phyloP scores from a whole-genome alignment of 495 filamentous ascomycete genomes.

The Copromyces sp. region DNA sequence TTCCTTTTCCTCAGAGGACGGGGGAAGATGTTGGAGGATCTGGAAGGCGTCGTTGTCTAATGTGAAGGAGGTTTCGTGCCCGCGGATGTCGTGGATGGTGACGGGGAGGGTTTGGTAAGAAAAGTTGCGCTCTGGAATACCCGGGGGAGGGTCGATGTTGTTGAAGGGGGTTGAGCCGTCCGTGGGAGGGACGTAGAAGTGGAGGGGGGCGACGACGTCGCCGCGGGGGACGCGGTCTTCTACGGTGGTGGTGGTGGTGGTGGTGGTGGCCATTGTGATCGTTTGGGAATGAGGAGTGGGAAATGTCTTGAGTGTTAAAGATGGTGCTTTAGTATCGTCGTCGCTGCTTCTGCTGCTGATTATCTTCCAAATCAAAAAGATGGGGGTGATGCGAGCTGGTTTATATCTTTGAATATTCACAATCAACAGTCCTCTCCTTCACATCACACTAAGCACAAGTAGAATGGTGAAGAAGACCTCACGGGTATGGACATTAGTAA shows the following conservation, averaged over 20 bases:
- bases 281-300: not conserved
- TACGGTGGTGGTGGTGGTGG: conserved; percentile 4
- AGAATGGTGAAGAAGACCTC: not conserved
- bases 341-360: not conserved
- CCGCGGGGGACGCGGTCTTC: conserved; percentile 48
- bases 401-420: not conserved
- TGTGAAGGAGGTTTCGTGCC: conserved; percentile 51
- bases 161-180: conserved; percentile 58
- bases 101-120: conserved; percentile 45
- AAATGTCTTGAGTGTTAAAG: not conserved
- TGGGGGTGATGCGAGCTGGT: not conserved
- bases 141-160: conserved; percentile 58
- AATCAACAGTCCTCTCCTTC: not conserved
- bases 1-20: conserved; percentile 32
- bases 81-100: conserved; percentile 54
- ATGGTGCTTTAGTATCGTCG: not conserved
- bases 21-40: conserved; percentile 41
- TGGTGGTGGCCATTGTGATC: conserved; percentile 24
- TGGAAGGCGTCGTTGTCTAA: conserved; percentile 69
- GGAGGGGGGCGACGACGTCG: conserved; percentile 50
- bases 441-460: not conserved
- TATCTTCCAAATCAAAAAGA: not conserved
- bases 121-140: conserved; percentile 47
- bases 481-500: not conserved
- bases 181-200: conserved; percentile 57